A percentile compares a stretch with the other conserved stretches of the same genome.
phyloP scores from a whole-genome alignment of 805 yeast genomes.

The Saitoella complicata region DNA sequence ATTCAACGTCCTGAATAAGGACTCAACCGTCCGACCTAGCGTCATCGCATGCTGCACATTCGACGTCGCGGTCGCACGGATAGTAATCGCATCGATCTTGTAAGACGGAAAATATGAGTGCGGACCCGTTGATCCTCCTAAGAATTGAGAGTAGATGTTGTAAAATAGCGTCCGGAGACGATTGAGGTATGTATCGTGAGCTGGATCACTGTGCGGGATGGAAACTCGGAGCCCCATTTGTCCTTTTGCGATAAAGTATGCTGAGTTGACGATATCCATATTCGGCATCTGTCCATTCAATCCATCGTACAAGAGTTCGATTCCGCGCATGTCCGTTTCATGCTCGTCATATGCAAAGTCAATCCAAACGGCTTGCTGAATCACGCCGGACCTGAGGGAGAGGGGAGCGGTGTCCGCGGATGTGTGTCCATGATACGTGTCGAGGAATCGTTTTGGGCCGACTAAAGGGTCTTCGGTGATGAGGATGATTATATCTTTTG shows the following conservation, averaged over 20 bases:
- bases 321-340: slow-evolving; percentile 2
- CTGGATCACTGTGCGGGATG: slow-evolving; percentile 41
- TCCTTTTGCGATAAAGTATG: slow-evolving; percentile 52
- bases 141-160: slow-evolving; percentile 54
- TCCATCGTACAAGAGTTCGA: slow-evolving; percentile 72
- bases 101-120: slow-evolving; percentile 59
- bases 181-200: slow-evolving; percentile 28
- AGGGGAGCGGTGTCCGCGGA: slow-evolving; percentile 23
- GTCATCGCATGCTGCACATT: neutral
- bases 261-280: slow-evolving; percentile 73
- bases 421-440: slow-evolving; percentile 59
- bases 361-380: slow-evolving; percentile 75
- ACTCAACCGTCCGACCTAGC: slow-evolving; percentile 70
- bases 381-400: slow-evolving; percentile 81
- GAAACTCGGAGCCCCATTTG: slow-evolving; percentile 52
- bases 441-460: slow-evolving; percentile 76
- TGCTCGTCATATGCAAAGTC: slow-evolving; percentile 61
- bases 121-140: slow-evolving; percentile 66
- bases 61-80: slow-evolving; percentile 36
- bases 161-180: slow-evolving; percentile 42
- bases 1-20: slow-evolving; percentile 73
- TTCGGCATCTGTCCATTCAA: slow-evolving; percentile 93
- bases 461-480: slow-evolving; percentile 55
- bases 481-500: slow-evolving; percentile 79
- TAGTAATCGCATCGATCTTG: slow-evolving; percentile 80